These are phyloP conservation scores for Phytopythium cucurbitacearum DNA, from an alignment of 352 stramenopile species.

Conservation along the genomic window DNA sequence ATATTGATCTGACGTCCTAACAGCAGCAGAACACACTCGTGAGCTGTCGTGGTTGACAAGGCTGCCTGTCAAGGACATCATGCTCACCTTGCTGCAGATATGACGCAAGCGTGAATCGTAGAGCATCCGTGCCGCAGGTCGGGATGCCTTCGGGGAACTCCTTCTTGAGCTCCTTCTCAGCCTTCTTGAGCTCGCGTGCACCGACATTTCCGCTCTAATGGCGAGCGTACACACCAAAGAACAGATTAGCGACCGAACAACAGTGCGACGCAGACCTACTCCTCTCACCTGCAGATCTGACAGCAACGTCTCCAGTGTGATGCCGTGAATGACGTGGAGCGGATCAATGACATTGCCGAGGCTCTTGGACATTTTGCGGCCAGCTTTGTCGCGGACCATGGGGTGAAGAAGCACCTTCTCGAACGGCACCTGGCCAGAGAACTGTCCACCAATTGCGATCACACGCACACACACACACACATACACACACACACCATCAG, in stretches of 20 bases:
- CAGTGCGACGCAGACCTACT: not conserved
- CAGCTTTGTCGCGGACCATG: conserved; percentile 99
- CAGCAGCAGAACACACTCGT: not conserved
- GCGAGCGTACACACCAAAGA: not conserved
- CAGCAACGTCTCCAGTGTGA: conserved; percentile 91
- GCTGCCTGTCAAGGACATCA: not conserved
- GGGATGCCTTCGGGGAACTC: conserved; percentile 99
- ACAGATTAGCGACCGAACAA: not conserved
- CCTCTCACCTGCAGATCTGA: conserved; percentile 81
- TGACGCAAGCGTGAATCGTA: conserved; percentile 96
- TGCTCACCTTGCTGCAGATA: conserved; percentile 85
- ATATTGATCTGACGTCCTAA: conserved; percentile 85
- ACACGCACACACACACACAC: not conserved
- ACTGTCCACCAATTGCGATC: conserved; percentile 21
- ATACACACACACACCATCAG: not conserved
- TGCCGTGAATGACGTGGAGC: conserved; percentile 97
- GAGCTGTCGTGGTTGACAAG: not conserved
- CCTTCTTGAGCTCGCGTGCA: conserved; percentile 92
- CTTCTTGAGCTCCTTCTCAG: conserved; percentile 93
- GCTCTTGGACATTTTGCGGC: conserved; percentile 99
- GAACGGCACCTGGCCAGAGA: conserved; percentile 96
- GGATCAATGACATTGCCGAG: conserved; percentile 99
- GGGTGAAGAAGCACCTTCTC: conserved; percentile 98
- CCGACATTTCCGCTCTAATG: conserved; percentile 55
- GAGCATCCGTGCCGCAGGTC: conserved; percentile 96